Evolutionary conservation across 73 alveolate species (phyloP).

Genomic region (Paramecium bursaria): DNA sequence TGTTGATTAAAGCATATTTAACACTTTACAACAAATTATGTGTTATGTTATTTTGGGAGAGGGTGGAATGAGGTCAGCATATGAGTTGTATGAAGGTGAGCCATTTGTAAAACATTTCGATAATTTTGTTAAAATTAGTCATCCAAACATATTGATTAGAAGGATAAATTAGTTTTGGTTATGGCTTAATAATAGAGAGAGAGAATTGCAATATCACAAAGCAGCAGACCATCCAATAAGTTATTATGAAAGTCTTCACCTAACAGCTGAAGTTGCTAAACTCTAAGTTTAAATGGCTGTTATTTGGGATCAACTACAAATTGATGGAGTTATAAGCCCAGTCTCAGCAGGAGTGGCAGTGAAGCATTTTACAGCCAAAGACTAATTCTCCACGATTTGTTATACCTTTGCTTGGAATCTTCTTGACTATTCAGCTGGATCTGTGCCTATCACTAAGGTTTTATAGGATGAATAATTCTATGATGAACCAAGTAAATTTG

Average conservation of each 20-base stretch:
- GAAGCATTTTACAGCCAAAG: slow-evolving; percentile 58
- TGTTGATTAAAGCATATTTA: slow-evolving; percentile 2
- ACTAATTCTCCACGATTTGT: slow-evolving; percentile 43
- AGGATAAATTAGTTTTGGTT: neutral
- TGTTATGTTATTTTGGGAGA: slow-evolving; percentile 49
- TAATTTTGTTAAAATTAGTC: slow-evolving; percentile 25
- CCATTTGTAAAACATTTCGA: slow-evolving; percentile 41
- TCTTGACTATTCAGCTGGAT: slow-evolving; percentile 76
- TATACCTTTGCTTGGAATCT: slow-evolving; percentile 74
- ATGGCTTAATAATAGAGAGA: neutral
- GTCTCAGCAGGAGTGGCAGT: slow-evolving; percentile 73
- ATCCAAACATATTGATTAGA: neutral
- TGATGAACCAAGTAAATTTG: slow-evolving; percentile 24
- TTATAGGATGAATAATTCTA: slow-evolving; percentile 70
- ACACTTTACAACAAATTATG: neutral
- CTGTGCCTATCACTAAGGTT: slow-evolving; percentile 76
- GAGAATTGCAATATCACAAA: slow-evolving; percentile 44
- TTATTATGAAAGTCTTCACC: slow-evolving; percentile 33
- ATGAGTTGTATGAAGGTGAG: slow-evolving; percentile 51
- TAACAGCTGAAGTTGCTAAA: slow-evolving; percentile 20
- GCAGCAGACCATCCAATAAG: slow-evolving; percentile 58
- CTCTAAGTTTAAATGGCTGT: slow-evolving; percentile 17
- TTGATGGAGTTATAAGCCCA: slow-evolving; percentile 75
- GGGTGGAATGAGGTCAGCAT: slow-evolving; percentile 33
- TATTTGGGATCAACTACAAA: slow-evolving; percentile 51